A percentile compares a stretch with the other conserved stretches of the same genome.
Evolutionary conservation across 192 early-diverging fungal species (phyloP).

Genomic region (Lobosporangium transversale): DNA sequence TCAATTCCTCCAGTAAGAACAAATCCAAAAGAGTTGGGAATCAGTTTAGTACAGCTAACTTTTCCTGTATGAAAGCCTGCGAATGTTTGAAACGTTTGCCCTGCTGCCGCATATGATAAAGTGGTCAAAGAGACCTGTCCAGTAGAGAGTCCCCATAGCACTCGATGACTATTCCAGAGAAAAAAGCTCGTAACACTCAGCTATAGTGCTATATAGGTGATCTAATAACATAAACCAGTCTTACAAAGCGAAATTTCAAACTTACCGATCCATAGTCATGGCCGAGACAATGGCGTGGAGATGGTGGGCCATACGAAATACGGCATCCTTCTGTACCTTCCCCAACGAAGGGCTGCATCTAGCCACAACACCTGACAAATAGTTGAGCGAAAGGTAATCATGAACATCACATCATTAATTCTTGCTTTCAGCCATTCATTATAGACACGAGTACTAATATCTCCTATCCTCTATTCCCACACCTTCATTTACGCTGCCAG

Average conservation of each 20-base stretch:
- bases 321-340: conserved; percentile 65
- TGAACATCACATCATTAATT: too few species aligned
- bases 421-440: too few species aligned
- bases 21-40: conserved; percentile 25
- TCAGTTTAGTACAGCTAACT: conserved; percentile 49
- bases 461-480: neutral
- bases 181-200: neutral
- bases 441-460: neutral
- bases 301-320: conserved; percentile 59
- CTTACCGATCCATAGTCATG: conserved; percentile 68
- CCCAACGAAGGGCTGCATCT: conserved; percentile 67
- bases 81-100: conserved; percentile 59
- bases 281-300: conserved; percentile 47
- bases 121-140: conserved; percentile 65
- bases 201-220: too few species aligned
- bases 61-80: conserved; percentile 64
- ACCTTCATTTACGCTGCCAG: conserved; percentile 64
- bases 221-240: neutral
- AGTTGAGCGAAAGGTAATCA: too few species aligned
- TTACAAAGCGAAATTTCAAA: neutral
- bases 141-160: conserved; percentile 65
- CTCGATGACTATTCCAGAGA: conserved; percentile 53
- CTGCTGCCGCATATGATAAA: conserved; percentile 50
- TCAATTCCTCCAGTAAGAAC: conserved; percentile 64
- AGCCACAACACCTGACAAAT: conserved; percentile 59